Percentiles rank a stretch among this genome's conserved stretches.
phyloP scores from a whole-genome alignment of 345 rosid species.

The Dipteronia dyeriana region DNA sequence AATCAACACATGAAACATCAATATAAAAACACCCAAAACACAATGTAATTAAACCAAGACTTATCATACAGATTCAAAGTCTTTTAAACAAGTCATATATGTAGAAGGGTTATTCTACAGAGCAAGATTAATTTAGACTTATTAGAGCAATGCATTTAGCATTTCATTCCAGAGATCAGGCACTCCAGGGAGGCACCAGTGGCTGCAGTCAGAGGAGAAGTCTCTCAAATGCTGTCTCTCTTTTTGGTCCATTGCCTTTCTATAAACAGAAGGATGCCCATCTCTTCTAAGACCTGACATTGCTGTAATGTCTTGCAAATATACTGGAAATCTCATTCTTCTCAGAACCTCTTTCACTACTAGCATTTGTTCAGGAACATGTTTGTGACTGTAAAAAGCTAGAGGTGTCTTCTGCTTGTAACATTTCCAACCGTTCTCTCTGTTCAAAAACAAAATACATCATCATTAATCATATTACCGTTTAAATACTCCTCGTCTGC shows the following conservation, averaged over 20 bases:
- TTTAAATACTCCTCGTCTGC: too few relatives aligned
- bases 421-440: slow-evolving; percentile 87
- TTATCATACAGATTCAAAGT: slow-evolving; percentile 18
- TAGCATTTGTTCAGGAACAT: slow-evolving; percentile 57
- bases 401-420: slow-evolving; percentile 77
- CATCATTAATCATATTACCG: too few relatives aligned
- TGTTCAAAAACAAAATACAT: slow-evolving; percentile 24
- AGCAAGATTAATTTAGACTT: not conserved
- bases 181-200: slow-evolving; percentile 98
- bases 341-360: slow-evolving; percentile 69
- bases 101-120: slow-evolving; percentile 25
- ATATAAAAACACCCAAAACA: slow-evolving; percentile 13
- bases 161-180: slow-evolving; percentile 96
- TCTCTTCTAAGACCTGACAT: slow-evolving; percentile 82
- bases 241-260: slow-evolving; percentile 53
- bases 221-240: slow-evolving; percentile 47
- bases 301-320: slow-evolving; percentile 75
- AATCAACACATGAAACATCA: slow-evolving; percentile 46
- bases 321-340: slow-evolving; percentile 74
- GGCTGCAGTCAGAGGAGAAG: slow-evolving; percentile 79
- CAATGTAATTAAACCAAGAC: slow-evolving; percentile 13
- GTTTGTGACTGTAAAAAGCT: slow-evolving; percentile 55
- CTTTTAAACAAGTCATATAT: not conserved
- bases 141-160: slow-evolving; percentile 55
- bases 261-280: slow-evolving; percentile 90